Base-by-base conservation (phyloP, 1,139 yeast genomes). In the Blastobotrys serpentis region DNA sequence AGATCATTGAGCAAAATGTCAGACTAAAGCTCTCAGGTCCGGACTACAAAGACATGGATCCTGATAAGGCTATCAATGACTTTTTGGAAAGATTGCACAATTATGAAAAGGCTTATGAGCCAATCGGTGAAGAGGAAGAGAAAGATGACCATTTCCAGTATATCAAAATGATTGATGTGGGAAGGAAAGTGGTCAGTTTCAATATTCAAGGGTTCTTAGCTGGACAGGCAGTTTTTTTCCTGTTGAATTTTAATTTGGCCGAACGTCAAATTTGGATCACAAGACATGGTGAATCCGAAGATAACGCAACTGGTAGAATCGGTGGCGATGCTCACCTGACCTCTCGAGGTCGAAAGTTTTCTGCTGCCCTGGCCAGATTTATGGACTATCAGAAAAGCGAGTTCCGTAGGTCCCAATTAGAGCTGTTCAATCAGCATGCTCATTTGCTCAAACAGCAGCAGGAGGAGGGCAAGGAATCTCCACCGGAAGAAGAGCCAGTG, bases 201-300 rank as follows among this genome's bases (percentile, higher is more conserved):
- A 88, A 89, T 63, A 86, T 90, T 50, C 88, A 86, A 60, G 98
- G 98, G 0, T 92, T 88, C 61, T 72, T 92, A 49, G 90, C 97
- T 0, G 92, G 97, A 1, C 98, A 92, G 64, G 86, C 96, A 1
- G 87, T 90, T 40, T 90, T 87, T 64, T 92, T 89, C 70, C 71
- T 92, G 56, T 74, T 92, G 56, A 92, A 92, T 65, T 90, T 92
- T 76, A 92, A 92, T 63, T 74, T 92, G 38, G 81, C 87, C 51
- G 95, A 88, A 64, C 78, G 98, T 52, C 96, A 88, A 66, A 89
- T 92, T 46, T 92, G 97, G 95, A 85, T 92, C 55, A 84, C 97
- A 1, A 78, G 98, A 54, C 97, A 90, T 63, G 98, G 98, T 46
- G 98, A 92, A 67, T 81, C 90, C 55, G 77, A 77, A 41, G 96